Percentiles rank a stretch among this genome's conserved stretches.
Conservation (phyloP, 169 alveolate species). For the Eimeria acervulina region DNA sequence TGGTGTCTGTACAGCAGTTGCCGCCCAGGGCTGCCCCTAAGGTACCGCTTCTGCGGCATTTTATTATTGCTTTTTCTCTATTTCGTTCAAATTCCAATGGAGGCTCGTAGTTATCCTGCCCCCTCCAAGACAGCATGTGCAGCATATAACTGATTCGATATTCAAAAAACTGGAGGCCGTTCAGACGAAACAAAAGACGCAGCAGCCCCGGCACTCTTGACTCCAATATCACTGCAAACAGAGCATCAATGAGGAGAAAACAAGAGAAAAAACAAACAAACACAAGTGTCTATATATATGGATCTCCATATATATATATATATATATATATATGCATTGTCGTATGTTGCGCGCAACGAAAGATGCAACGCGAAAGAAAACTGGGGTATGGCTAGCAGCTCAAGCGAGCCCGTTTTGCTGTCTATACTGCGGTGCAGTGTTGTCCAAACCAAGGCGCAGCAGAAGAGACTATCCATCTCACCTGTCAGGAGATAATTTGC, state of each 20-base stretch:
- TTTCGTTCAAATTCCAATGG: neutral
- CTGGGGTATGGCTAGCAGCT: no score
- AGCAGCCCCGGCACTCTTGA: constrained; percentile 64
- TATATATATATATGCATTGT: no score
- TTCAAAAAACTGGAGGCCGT: constrained; percentile 46
- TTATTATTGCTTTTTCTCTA: neutral
- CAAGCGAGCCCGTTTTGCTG: no score
- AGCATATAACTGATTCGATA: constrained; percentile 31
- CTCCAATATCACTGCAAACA: constrained; percentile 27
- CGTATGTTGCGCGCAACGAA: no score
- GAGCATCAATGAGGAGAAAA: neutral
- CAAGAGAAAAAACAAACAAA: neutral
- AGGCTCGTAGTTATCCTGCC: neutral
- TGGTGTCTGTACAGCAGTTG: neutral
- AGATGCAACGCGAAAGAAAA: no score
- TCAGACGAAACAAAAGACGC: constrained; percentile 72
- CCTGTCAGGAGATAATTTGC: constrained; percentile 67
- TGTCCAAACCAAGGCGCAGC: no score
- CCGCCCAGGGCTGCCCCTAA: neutral
- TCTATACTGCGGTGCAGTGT: no score
- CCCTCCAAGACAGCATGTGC: neutral
- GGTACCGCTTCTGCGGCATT: neutral
- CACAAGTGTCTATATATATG: neutral
- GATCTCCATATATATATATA: no score
- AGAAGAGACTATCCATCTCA: no score